phyloP scores from a whole-genome alignment of 768 basidiomycete genomes.

The Boletales sp. region DNA sequence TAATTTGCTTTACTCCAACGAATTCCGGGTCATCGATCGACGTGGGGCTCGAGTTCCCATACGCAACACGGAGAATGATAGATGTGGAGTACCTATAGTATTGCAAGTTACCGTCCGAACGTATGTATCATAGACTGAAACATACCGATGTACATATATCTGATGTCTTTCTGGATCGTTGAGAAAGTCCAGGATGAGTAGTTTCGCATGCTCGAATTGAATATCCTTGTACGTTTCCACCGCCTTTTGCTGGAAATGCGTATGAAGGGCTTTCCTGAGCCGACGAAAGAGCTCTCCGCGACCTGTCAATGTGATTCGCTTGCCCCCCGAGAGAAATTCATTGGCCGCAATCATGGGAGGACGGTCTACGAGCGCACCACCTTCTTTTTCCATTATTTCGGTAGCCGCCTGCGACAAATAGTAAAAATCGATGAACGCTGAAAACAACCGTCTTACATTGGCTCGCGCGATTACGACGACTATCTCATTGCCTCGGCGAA shows the following conservation, averaged over 20 bases:
- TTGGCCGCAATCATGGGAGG: conserved; percentile 51
- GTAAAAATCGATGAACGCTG: too few species aligned
- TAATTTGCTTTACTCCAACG: conserved; percentile 10
- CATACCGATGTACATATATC: conserved; percentile 45
- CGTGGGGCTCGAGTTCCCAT: conserved; percentile 18
- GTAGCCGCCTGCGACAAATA: conserved; percentile 41
- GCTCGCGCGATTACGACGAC: conserved; percentile 17
- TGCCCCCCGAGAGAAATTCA: conserved; percentile 52
- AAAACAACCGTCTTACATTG: conserved; percentile 8
- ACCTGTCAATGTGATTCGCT: conserved; percentile 47
- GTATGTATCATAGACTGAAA: conserved; percentile 19
- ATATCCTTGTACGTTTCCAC: conserved; percentile 43
- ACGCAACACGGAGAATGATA: conserved; percentile 23
- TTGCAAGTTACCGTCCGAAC: neutral
- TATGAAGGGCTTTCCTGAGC: conserved; percentile 51
- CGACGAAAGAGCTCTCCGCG: conserved; percentile 54
- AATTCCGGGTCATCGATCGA: conserved; percentile 24
- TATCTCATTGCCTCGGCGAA: conserved; percentile 42
- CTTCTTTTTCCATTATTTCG: conserved; percentile 63
- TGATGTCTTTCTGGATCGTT: conserved; percentile 31
- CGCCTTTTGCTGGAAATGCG: conserved; percentile 49
- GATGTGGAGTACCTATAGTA: conserved; percentile 25
- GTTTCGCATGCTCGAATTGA: conserved; percentile 34
- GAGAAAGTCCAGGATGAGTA: conserved; percentile 27
- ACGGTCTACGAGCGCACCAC: conserved; percentile 47